Conservation (phyloP, 306 rosid species). For the Morella rubra region DNA sequence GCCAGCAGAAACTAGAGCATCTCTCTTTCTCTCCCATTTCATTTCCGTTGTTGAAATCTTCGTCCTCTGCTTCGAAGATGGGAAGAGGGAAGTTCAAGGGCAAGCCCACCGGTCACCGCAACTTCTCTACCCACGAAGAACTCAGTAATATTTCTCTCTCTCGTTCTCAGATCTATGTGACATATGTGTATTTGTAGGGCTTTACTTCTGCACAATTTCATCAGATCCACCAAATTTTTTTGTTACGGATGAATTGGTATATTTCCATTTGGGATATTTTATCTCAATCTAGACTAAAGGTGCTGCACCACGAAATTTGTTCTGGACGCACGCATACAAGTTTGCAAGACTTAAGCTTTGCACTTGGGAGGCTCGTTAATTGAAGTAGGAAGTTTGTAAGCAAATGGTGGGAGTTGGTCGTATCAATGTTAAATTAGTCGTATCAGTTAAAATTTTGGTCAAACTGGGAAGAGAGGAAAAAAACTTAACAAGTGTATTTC, state of each 20-base stretch:
- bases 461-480: not conserved
- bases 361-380: not conserved
- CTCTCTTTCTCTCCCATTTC: no score
- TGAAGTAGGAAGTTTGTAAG: not conserved
- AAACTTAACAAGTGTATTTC: not conserved
- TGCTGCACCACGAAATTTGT: not conserved
- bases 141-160: conserved; percentile 35
- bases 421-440: not conserved
- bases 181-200: not conserved
- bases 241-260: not conserved
- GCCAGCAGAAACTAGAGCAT: not conserved
- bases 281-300: not conserved
- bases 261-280: no score
- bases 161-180: not conserved
- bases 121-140: conserved; percentile 66
- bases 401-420: not conserved
- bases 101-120: conserved; percentile 70
- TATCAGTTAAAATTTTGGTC: not conserved
- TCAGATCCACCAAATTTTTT: not conserved
- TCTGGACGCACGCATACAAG: not conserved
- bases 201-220: not conserved
- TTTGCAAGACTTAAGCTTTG: not conserved
- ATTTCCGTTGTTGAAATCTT: no score
- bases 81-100: not conserved
- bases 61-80: not conserved